phyloP scores from a whole-genome alignment of 1,139 yeast genomes.

The Spencermartinsiella ligniputridi region DNA sequence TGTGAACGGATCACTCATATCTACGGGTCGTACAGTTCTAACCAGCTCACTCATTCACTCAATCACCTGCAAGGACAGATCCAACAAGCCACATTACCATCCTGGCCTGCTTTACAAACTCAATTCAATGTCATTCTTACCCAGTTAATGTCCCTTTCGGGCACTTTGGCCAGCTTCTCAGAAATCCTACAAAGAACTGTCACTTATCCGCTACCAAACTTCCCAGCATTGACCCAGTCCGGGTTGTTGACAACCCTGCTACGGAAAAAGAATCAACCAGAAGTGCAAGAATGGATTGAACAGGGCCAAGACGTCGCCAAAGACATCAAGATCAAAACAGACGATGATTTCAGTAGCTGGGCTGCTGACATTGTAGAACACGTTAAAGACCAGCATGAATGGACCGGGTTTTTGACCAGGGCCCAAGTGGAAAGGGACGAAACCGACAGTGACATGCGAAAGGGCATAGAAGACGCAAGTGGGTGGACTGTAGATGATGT shows the following conservation, averaged over 20 bases:
- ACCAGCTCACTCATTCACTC: constrained; percentile 33
- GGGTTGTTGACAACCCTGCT: constrained; percentile 76
- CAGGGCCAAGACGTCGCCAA: constrained; percentile 48
- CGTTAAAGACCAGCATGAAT: constrained; percentile 52
- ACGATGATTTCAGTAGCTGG: constrained; percentile 48
- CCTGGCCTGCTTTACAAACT: constrained; percentile 58
- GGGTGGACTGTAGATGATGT: constrained; percentile 31
- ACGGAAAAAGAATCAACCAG: constrained; percentile 84
- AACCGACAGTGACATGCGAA: constrained; percentile 18
- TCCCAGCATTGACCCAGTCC: constrained; percentile 81
- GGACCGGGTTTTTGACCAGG: constrained; percentile 56
- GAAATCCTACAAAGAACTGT: constrained; percentile 61
- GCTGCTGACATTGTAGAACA: constrained; percentile 52
- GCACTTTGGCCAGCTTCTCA: constrained; percentile 58
- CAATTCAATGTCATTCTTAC: constrained; percentile 81
- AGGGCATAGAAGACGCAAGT: constrained; percentile 6
- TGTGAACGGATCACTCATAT: not conserved
- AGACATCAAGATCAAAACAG: constrained; percentile 24
- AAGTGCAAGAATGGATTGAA: constrained; percentile 81
- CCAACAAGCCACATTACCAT: constrained; percentile 33
- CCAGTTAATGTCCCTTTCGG: constrained; percentile 70
- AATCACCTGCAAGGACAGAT: constrained; percentile 32
- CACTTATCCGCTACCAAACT: constrained; percentile 75
- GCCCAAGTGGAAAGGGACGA: constrained; percentile 48
- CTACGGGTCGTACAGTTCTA: not conserved